Evolutionary conservation across 441 rosid genomes (phyloP).

Genomic region (Viola pubescens): DNA sequence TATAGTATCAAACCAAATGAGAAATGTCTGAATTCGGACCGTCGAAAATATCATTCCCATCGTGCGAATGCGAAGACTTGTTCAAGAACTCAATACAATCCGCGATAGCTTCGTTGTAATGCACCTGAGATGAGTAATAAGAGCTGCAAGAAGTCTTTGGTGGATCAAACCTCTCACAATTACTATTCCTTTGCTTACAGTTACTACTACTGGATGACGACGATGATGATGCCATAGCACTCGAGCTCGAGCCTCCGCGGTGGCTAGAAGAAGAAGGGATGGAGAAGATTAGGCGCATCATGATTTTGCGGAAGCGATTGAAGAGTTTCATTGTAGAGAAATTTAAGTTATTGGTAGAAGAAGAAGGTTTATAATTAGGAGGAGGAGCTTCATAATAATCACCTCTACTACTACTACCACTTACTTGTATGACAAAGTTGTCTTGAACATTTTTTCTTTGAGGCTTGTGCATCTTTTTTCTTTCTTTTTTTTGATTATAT

Average conservation of each 20-base stretch:
- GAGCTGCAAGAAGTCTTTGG: conserved; percentile 92
- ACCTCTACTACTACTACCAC: neutral
- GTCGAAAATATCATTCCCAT: conserved; percentile 32
- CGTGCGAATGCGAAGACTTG: conserved; percentile 45
- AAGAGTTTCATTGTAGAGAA: conserved; percentile 67
- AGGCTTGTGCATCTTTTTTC: conserved; percentile 26
- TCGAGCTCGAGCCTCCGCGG: conserved; percentile 5
- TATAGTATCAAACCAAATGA: conserved; percentile 21
- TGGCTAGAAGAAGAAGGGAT: conserved; percentile 29
- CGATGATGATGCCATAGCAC: neutral
- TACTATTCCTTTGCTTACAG: conserved; percentile 17
- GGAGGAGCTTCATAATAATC: neutral
- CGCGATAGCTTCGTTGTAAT: conserved; percentile 72
- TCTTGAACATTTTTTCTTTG: conserved; percentile 16
- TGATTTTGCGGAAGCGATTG: conserved; percentile 51
- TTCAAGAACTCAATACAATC: conserved; percentile 95
- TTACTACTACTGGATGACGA: too few species aligned
- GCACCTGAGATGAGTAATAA: conserved; percentile 74
- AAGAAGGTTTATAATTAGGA: neutral
- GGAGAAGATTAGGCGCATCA: conserved; percentile 53
- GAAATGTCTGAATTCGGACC: conserved; percentile 36
- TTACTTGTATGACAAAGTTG: conserved; percentile 36
- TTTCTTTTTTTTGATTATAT: conserved; percentile 8
- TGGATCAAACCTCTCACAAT: conserved; percentile 54
- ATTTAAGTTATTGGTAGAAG: conserved; percentile 15